These are phyloP conservation scores for Backusella mclennaniae DNA, from an alignment of 192 early-diverging fungal species.

Conservation along the genomic window DNA sequence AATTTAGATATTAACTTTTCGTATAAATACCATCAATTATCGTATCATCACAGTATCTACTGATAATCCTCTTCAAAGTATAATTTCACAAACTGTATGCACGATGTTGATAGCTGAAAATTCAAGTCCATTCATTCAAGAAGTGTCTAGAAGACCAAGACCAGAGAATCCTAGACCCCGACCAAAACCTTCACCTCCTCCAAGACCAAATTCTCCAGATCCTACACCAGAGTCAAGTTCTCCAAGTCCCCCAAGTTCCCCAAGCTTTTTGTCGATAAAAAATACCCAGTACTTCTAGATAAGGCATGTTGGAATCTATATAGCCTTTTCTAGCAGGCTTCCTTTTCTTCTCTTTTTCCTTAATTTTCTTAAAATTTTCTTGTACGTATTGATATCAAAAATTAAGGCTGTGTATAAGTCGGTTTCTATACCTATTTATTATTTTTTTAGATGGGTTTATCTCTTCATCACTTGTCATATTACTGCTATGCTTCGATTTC, in stretches of 20 bases:
- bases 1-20: conserved; percentile 1
- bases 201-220: not conserved
- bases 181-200: not conserved
- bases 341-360: not conserved
- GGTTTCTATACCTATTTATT: not conserved
- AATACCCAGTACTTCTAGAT: not conserved
- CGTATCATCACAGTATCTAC: not conserved
- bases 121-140: not conserved
- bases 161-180: not conserved
- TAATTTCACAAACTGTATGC: not conserved
- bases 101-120: not conserved
- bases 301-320: not conserved
- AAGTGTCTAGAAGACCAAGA: not conserved
- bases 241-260: not conserved
- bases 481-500: not conserved
- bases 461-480: not conserved
- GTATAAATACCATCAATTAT: not conserved
- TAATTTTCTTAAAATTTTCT: not conserved
- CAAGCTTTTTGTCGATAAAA: not conserved
- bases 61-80: not conserved
- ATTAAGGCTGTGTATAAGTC: not conserved
- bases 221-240: not conserved
- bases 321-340: not conserved
- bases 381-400: not conserved
- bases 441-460: not conserved